These are phyloP conservation scores for Phytophthora niederhauseri DNA, from an alignment of 352 stramenopile species.

Conservation along the genomic window DNA sequence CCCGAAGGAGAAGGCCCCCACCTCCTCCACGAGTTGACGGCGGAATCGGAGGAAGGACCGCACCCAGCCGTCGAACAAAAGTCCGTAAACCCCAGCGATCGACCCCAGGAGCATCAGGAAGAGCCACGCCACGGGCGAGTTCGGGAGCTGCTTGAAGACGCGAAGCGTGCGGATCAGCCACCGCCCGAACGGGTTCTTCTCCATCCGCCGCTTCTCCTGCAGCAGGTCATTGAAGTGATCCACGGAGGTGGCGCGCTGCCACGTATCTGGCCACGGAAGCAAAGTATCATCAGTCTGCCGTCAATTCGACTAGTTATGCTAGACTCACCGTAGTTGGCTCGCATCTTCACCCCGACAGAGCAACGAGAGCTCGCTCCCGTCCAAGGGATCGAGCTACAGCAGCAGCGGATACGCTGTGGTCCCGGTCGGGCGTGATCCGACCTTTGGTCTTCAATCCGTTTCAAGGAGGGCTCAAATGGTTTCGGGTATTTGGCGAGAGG, in stretches of 20 bases:
- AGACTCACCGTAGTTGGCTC: constrained; percentile 28
- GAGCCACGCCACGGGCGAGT: constrained; percentile 83
- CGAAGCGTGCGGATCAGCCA: constrained; percentile 64
- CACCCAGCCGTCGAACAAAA: constrained; percentile 76
- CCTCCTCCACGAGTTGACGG: constrained; percentile 52
- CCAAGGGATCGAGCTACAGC: not conserved
- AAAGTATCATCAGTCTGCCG: not conserved
- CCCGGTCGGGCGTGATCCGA: not conserved
- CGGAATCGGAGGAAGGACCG: constrained; percentile 64
- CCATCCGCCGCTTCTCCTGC: constrained; percentile 57
- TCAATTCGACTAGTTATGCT: not conserved
- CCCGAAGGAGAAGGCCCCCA: constrained; percentile 56
- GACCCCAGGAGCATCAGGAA: constrained; percentile 71
- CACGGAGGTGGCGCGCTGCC: constrained; percentile 68
- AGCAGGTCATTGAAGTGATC: constrained; percentile 75
- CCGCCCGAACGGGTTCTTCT: constrained; percentile 59
- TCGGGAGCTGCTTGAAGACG: constrained; percentile 77
- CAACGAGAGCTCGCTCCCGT: not conserved
- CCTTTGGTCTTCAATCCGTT: constrained; percentile 1
- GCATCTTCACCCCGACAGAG: constrained; percentile 2
- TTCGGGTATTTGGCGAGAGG: not conserved
- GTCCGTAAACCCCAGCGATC: constrained; percentile 63
- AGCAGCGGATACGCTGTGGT: not conserved
- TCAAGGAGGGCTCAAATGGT: not conserved
- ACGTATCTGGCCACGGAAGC: constrained; percentile 60